Conservation (phyloP, 805 yeast species). For the Saccharomycopsis sp. region DNA sequence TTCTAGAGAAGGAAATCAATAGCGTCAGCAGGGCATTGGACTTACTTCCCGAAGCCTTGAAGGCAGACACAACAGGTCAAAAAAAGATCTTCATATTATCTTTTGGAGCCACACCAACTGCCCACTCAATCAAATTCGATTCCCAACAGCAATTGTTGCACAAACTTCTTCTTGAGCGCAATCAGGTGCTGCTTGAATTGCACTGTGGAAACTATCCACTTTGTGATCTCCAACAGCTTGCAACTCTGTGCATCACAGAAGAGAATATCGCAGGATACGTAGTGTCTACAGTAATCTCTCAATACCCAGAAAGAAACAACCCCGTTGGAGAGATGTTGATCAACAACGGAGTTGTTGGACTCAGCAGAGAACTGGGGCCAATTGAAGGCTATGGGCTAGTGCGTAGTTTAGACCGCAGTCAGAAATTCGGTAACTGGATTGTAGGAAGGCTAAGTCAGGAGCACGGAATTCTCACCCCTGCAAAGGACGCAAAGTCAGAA, state of each 20-base stretch:
- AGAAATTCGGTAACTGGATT: conserved; percentile 47
- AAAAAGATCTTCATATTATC: conserved; percentile 40
- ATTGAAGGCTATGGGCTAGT: conserved; percentile 55
- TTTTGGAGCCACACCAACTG: conserved; percentile 80
- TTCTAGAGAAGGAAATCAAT: conserved; percentile 48
- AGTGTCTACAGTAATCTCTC: conserved; percentile 51
- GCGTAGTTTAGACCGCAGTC: conserved; percentile 25
- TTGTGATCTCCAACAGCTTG: conserved; percentile 71
- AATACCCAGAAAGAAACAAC: conserved; percentile 45
- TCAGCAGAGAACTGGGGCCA: conserved; percentile 59
- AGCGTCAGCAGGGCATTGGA: conserved; percentile 50
- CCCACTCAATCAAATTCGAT: conserved; percentile 44
- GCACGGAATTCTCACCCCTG: conserved; percentile 65
- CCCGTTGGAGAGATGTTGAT: conserved; percentile 55
- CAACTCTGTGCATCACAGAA: conserved; percentile 50
- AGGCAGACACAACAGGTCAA: conserved; percentile 30
- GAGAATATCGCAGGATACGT: conserved; percentile 45
- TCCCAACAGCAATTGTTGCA: conserved; percentile 14
- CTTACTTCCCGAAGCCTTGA: conserved; percentile 29
- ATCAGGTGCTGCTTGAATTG: conserved; percentile 41
- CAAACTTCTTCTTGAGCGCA: conserved; percentile 15
- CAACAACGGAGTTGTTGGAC: conserved; percentile 67
- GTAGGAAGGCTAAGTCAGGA: conserved; percentile 71
- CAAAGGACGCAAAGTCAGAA: conserved; percentile 23
- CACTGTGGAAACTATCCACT: conserved; percentile 80